Evolutionary conservation across 1,284 basidiomycete species (phyloP).

Genomic region (Peniophora sp.): DNA sequence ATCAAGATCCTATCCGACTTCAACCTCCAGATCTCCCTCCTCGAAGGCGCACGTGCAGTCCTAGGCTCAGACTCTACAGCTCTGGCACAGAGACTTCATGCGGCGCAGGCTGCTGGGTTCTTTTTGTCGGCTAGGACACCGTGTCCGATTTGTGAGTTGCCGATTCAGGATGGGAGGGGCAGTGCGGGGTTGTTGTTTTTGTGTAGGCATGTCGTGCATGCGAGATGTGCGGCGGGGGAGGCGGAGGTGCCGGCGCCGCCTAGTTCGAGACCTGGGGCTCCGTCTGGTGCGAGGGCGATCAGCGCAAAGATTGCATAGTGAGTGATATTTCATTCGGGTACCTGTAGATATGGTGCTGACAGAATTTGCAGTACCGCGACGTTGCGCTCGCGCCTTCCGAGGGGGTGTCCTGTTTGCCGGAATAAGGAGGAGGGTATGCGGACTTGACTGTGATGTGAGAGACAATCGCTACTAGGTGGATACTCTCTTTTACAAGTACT

Average conservation of each 20-base stretch:
- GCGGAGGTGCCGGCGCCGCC: constrained; percentile 46
- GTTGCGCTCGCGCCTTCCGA: constrained; percentile 52
- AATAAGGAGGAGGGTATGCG: constrained; percentile 44
- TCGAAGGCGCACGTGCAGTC: constrained; percentile 88
- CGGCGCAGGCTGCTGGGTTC: constrained; percentile 72
- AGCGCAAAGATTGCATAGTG: constrained; percentile 70
- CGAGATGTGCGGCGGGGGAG: constrained; percentile 38
- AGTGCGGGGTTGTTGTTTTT: constrained; percentile 69
- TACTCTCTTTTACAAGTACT: too few species aligned
- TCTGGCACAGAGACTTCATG: constrained; percentile 64
- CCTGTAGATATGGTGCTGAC: constrained; percentile 1
- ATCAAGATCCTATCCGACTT: constrained; percentile 98
- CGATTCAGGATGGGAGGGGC: constrained; percentile 52
- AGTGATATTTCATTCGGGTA: constrained; percentile 22
- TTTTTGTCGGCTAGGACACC: constrained; percentile 51
- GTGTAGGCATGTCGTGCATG: constrained; percentile 83
- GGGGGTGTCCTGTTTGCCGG: constrained; percentile 74
- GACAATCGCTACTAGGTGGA: too few species aligned
- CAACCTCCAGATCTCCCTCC: constrained; percentile 81
- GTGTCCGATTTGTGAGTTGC: constrained; percentile 61
- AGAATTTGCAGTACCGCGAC: constrained; percentile 50
- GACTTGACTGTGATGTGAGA: constrained; percentile 22
- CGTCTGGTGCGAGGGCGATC: constrained; percentile 36
- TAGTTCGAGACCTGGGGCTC: constrained; percentile 34
- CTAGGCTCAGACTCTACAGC: constrained; percentile 75